A percentile compares a stretch with the other conserved stretches of the same genome.
Conservation (phyloP, 192 early-diverging fungal species). For the Backusella westeae region DNA sequence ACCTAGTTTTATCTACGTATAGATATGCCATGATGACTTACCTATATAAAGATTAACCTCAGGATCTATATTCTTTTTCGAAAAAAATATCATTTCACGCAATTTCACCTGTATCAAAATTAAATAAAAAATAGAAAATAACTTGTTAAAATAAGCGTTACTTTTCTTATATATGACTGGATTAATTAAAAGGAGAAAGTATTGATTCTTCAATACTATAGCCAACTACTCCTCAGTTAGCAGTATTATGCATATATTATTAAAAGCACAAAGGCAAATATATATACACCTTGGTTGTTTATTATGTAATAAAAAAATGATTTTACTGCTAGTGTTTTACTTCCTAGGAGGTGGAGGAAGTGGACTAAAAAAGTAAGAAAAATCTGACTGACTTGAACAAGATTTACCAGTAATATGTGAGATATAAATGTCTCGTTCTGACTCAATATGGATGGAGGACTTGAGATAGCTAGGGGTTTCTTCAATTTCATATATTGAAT, state of each 20-base stretch:
- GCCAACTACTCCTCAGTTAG: not conserved
- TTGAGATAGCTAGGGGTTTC: not conserved
- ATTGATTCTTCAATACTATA: not conserved
- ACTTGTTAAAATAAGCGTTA: not conserved
- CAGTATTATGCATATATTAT: not conserved
- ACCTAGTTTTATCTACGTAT: not conserved
- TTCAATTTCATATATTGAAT: not conserved
- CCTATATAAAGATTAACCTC: slow-evolving; percentile 33
- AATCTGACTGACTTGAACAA: not conserved
- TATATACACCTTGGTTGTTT: not conserved
- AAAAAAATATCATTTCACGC: slow-evolving; percentile 29
- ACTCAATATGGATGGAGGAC: not conserved
- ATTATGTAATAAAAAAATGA: not conserved
- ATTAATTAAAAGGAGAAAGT: not conserved
- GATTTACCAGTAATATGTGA: not conserved
- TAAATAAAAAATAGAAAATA: not conserved
- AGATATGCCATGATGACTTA: not conserved
- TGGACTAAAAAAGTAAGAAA: not conserved
- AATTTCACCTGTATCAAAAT: not conserved
- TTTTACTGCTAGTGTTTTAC: not conserved
- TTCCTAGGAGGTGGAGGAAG: not conserved
- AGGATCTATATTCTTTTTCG: slow-evolving; percentile 31
- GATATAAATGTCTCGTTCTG: not conserved
- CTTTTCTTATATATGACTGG: not conserved
- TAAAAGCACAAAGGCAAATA: not conserved